phyloP scores from a whole-genome alignment of 2,329 filamentous ascomycete genomes.

The Penicillium sumatraense region DNA sequence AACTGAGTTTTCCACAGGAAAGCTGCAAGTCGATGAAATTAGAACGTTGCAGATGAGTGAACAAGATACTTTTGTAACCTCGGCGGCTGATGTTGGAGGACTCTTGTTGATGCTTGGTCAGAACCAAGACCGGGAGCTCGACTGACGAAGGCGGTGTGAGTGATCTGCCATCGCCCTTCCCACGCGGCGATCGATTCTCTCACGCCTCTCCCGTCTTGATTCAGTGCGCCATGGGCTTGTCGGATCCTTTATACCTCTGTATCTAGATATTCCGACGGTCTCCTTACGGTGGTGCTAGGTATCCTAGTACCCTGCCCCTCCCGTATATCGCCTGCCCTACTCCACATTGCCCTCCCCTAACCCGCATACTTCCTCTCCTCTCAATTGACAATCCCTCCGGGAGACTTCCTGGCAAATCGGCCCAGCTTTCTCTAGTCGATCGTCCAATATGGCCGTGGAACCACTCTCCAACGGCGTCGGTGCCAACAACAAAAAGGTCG shows the following conservation, averaged over 20 bases:
- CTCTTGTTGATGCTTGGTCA: constrained; percentile 8
- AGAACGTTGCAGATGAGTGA: constrained; percentile 7
- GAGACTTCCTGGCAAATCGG: neutral
- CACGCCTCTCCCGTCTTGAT: constrained; percentile 28
- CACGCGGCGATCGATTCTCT: constrained; percentile 32
- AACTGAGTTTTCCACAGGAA: neutral
- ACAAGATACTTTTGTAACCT: constrained; percentile 9
- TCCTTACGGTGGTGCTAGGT: constrained; percentile 13
- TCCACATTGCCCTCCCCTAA: constrained; percentile 14
- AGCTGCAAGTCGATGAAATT: neutral
- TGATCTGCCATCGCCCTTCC: constrained; percentile 26
- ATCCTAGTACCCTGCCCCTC: constrained; percentile 5
- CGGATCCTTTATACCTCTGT: constrained; percentile 14
- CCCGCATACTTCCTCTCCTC: constrained; percentile 20
- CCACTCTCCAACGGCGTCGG: constrained; percentile 57
- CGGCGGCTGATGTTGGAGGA: neutral
- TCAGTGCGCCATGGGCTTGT: constrained; percentile 23
- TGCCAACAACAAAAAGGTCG: constrained; percentile 76
- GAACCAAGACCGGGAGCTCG: constrained; percentile 22
- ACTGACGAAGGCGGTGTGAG: constrained; percentile 43
- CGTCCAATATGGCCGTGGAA: constrained; percentile 53
- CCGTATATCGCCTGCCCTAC: constrained; percentile 11
- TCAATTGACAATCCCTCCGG: constrained; percentile 6
- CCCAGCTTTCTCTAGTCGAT: constrained; percentile 7
- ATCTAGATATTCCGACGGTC: constrained; percentile 9